Percentiles rank a stretch among this genome's conserved stretches.
Conservation (phyloP, 805 yeast genomes). For the Candida maltosa region DNA sequence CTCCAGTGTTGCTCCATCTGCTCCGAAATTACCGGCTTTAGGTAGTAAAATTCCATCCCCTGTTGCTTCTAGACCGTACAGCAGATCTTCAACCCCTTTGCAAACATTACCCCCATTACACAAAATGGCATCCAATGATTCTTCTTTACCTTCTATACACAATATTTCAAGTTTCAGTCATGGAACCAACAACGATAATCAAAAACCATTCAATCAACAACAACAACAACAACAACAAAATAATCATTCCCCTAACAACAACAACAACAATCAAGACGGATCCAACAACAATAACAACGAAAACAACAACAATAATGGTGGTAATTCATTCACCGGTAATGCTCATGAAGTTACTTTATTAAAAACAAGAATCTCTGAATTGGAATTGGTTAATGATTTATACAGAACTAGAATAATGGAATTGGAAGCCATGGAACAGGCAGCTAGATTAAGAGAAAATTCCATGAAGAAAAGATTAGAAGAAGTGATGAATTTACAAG, state of each 20-base stretch:
- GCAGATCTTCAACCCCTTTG: constrained; percentile 9
- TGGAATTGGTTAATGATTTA: constrained; percentile 87
- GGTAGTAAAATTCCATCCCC: constrained; percentile 36
- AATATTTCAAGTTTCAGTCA: constrained; percentile 1
- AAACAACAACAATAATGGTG: constrained; percentile 10
- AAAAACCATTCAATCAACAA: background rate
- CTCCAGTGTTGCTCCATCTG: constrained; percentile 31
- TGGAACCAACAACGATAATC: no score
- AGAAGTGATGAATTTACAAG: constrained; percentile 22
- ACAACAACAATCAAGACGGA: constrained; percentile 5
- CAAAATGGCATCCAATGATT: constrained; percentile 3
- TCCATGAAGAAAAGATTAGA: constrained; percentile 48
- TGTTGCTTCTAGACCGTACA: constrained; percentile 47
- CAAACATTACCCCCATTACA: constrained; percentile 9
- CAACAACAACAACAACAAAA: constrained; percentile 9
- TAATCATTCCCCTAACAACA: constrained; percentile 8
- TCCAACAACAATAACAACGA: constrained; percentile 11
- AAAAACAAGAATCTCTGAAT: constrained; percentile 77
- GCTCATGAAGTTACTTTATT: constrained; percentile 39
- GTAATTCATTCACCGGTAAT: constrained; percentile 6
- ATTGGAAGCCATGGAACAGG: constrained; percentile 66
- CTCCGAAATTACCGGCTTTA: constrained; percentile 33
- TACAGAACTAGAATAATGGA: constrained; percentile 81
- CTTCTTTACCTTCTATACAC: constrained; percentile 3
- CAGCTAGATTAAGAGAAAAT: constrained; percentile 48